Evolutionary conservation across 768 basidiomycete genomes (phyloP).

Genomic region (Rhizopogon vinicolor): DNA sequence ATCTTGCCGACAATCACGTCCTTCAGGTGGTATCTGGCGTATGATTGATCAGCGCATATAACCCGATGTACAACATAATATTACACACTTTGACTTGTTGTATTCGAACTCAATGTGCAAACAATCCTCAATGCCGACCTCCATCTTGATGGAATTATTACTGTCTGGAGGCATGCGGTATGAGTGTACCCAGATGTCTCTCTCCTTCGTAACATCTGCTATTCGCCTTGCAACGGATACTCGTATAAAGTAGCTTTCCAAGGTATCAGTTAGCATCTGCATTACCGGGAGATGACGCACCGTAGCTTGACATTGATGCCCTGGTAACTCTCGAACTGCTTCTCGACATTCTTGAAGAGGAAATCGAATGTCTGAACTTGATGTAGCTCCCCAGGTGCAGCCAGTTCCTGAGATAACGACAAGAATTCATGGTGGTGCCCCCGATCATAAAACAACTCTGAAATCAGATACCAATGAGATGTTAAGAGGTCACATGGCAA

Average conservation of each 20-base stretch:
- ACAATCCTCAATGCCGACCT: conserved; percentile 99
- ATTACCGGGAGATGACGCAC: conserved; percentile 39
- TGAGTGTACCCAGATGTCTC: conserved; percentile 96
- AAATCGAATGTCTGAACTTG: conserved; percentile 96
- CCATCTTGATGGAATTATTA: conserved; percentile 99
- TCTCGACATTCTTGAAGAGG: conserved; percentile 98
- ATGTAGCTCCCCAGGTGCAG: conserved; percentile 95
- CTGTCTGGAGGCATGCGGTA: conserved; percentile 98
- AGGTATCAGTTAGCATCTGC: conserved; percentile 3
- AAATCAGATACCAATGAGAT: not conserved
- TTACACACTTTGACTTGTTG: conserved; percentile 93
- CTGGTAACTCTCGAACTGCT: conserved; percentile 96
- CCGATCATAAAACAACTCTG: conserved; percentile 93
- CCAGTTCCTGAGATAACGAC: conserved; percentile 91
- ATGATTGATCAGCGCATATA: not conserved
- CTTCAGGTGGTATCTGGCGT: conserved; percentile 88
- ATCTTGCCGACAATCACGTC: conserved; percentile 99
- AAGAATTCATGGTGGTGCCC: conserved; percentile 98
- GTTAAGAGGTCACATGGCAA: not conserved
- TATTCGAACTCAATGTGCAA: conserved; percentile 99
- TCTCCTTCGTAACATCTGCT: conserved; percentile 91
- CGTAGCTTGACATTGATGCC: conserved; percentile 98
- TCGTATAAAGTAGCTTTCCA: conserved; percentile 80
- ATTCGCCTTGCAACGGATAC: conserved; percentile 88
- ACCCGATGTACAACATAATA: not conserved